Conservation (phyloP, 768 basidiomycete genomes). For the Galerina marginata region DNA sequence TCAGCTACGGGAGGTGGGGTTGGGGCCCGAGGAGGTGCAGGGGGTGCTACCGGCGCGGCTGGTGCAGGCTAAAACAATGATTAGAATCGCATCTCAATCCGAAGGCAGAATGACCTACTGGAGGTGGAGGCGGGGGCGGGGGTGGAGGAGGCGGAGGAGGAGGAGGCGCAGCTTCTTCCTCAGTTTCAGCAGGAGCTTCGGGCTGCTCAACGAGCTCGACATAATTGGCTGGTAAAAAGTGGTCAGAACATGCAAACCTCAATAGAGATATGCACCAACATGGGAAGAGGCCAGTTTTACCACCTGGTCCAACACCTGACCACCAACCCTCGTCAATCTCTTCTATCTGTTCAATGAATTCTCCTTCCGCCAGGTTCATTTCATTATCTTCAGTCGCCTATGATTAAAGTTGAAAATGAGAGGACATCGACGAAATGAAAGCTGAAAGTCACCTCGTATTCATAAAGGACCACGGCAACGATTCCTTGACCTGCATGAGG, state of each 20-base stretch:
- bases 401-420: constrained; percentile 3
- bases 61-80: constrained; percentile 38
- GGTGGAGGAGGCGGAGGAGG: constrained; percentile 62
- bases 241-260: not conserved
- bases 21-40: constrained; percentile 54
- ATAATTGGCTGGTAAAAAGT: constrained; percentile 71
- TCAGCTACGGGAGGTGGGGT: constrained; percentile 53
- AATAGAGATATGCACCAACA: constrained; percentile 46
- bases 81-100: not conserved
- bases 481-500: constrained; percentile 51
- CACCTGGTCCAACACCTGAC: constrained; percentile 74
- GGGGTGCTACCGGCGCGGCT: constrained; percentile 46
- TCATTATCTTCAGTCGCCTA: constrained; percentile 89
- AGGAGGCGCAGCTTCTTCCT: constrained; percentile 49
- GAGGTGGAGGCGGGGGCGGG: constrained; percentile 53
- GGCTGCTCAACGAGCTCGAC: constrained; percentile 72
- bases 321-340: constrained; percentile 93
- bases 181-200: constrained; percentile 40
- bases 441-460: constrained; percentile 63
- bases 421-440: not conserved
- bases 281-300: constrained; percentile 87
- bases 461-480: constrained; percentile 79
- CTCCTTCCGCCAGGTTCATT: constrained; percentile 79
- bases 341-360: constrained; percentile 81
- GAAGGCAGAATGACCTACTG: constrained; percentile 35